phyloP scores from a whole-genome alignment of 352 stramenopile genomes.

The Phytophthora kernoviae region DNA sequence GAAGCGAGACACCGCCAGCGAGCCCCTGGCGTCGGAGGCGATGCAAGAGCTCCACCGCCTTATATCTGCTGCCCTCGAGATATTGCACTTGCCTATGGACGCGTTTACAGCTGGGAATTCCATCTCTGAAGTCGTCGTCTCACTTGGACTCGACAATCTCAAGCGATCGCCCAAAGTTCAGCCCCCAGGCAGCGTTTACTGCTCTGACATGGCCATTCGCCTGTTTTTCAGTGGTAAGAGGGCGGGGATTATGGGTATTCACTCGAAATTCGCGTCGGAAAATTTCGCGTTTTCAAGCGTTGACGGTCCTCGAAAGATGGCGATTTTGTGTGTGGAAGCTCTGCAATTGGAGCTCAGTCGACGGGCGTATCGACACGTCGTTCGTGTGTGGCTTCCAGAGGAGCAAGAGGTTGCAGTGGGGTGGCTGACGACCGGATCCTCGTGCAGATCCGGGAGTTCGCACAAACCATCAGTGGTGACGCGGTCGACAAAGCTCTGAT shows the following conservation, averaged over 20 bases:
- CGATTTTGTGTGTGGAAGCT: constrained; percentile 31
- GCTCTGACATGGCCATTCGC: constrained; percentile 33
- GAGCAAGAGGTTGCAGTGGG: constrained; percentile 14
- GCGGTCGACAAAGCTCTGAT: constrained; percentile 17
- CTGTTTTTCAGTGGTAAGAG: constrained; percentile 33
- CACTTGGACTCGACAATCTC: constrained; percentile 23
- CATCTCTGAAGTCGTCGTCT: constrained; percentile 7
- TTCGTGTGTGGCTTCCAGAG: constrained; percentile 34
- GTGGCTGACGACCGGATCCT: constrained; percentile 46
- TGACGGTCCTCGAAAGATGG: constrained; percentile 31
- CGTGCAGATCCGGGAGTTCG: constrained; percentile 50
- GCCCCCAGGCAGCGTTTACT: constrained; percentile 31
- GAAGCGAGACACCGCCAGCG: constrained; percentile 19
- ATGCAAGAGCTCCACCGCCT: constrained; percentile 19
- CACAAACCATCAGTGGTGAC: constrained; percentile 12
- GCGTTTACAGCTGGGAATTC: constrained; percentile 9
- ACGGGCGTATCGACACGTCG: constrained; percentile 28
- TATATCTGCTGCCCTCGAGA: constrained; percentile 6
- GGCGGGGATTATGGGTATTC: constrained; percentile 12
- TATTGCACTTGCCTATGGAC: constrained; percentile 18
- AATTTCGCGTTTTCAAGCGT: constrained; percentile 23
- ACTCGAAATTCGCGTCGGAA: constrained; percentile 13
- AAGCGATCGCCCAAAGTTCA: constrained; percentile 30
- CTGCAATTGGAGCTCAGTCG: constrained; percentile 28
- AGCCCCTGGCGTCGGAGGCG: constrained; percentile 14